Evolutionary conservation across 1,284 basidiomycete species (phyloP).

Genomic region (Hymenochaete sp.): DNA sequence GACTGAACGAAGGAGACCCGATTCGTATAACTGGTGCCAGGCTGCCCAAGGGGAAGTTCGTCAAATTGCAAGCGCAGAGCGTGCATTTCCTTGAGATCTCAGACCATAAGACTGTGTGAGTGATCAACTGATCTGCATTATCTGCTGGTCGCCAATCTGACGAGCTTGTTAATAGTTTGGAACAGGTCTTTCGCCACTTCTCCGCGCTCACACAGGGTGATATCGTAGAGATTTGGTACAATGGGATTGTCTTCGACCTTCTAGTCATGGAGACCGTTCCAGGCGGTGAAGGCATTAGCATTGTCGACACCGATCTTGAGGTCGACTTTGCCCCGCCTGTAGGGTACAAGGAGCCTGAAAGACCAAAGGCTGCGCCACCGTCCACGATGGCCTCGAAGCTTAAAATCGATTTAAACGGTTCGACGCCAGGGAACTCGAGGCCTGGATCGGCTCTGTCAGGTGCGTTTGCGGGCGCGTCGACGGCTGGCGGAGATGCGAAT

Average conservation of each 20-base stretch:
- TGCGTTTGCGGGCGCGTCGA: conserved; percentile 46
- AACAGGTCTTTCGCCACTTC: conserved; percentile 92
- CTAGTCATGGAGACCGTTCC: conserved; percentile 93
- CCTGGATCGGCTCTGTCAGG: conserved; percentile 69
- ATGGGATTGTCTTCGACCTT: conserved; percentile 89
- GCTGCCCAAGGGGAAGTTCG: conserved; percentile 88
- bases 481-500: conserved; percentile 35
- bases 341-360: conserved; percentile 84
- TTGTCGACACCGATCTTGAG: conserved; percentile 95
- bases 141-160: not conserved
- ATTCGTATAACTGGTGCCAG: conserved; percentile 86
- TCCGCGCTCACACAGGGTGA: conserved; percentile 85
- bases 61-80: conserved; percentile 95
- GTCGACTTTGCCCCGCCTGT: conserved; percentile 75
- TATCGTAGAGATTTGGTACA: conserved; percentile 88
- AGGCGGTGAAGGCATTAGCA: conserved; percentile 80
- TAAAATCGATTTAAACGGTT: conserved; percentile 84
- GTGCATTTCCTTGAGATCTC: conserved; percentile 92
- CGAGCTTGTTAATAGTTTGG: conserved; percentile 52
- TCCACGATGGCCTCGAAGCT: conserved; percentile 96
- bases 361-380: conserved; percentile 71
- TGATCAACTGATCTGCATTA: conserved; percentile 7
- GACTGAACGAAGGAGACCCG: conserved; percentile 89
- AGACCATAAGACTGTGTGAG: conserved; percentile 95
- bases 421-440: conserved; percentile 73